These are phyloP conservation scores for Erodium trifolium DNA, from an alignment of 441 rosid species.

Conservation along the genomic window DNA sequence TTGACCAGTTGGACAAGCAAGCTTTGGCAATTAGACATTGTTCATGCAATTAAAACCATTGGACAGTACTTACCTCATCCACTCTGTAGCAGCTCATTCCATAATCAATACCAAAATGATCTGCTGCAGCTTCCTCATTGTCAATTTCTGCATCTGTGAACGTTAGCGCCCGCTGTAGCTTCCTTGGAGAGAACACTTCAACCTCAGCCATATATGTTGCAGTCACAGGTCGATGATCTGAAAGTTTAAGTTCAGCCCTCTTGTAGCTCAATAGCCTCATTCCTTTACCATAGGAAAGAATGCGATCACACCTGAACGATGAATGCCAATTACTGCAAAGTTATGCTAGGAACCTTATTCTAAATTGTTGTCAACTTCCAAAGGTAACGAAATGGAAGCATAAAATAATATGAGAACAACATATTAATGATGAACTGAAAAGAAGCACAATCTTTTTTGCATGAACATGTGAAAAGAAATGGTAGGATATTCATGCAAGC, in stretches of 20 bases:
- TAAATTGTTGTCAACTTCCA: background rate
- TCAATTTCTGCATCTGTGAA: slow-evolving; percentile 80
- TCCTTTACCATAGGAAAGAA: slow-evolving; percentile 76
- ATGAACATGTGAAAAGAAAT: background rate
- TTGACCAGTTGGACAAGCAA: no score
- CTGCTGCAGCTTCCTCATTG: slow-evolving; percentile 35
- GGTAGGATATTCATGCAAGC: background rate
- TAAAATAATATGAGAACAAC: background rate
- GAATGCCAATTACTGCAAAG: background rate
- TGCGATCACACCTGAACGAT: slow-evolving; percentile 75
- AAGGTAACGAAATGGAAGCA: background rate
- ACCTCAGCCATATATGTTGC: slow-evolving; percentile 76
- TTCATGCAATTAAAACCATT: background rate
- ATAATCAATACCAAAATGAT: slow-evolving; percentile 24
- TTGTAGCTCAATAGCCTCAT: slow-evolving; percentile 60
- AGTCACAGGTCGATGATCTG: slow-evolving; percentile 93
- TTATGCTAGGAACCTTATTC: background rate
- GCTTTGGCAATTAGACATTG: background rate
- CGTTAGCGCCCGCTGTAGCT: slow-evolving; percentile 79
- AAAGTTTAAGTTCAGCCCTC: slow-evolving; percentile 60
- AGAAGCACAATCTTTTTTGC: background rate
- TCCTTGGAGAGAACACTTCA: slow-evolving; percentile 64
- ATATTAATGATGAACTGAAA: background rate
- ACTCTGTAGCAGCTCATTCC: slow-evolving; percentile 25
- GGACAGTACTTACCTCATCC: slow-evolving; percentile 28